phyloP scores from a whole-genome alignment of 345 rosid genomes.

The Salix purpurea region DNA sequence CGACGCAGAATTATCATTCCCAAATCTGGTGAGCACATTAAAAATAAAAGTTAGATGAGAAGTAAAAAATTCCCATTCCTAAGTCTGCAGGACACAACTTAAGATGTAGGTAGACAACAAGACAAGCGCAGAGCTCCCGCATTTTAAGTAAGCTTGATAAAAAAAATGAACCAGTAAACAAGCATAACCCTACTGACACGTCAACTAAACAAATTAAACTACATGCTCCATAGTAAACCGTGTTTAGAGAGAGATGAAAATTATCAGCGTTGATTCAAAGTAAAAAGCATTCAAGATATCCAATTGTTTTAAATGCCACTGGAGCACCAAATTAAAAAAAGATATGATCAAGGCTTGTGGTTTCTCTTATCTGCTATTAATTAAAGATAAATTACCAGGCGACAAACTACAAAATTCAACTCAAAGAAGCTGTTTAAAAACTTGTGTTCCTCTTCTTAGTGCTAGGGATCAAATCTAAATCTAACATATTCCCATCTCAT shows the following conservation, averaged over 20 bases:
- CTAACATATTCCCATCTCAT: background rate
- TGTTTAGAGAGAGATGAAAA: too few species aligned
- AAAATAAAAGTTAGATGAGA: background rate
- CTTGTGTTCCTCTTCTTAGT: background rate
- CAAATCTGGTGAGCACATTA: slow-evolving; percentile 50
- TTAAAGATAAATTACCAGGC: background rate
- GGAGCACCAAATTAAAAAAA: too few species aligned
- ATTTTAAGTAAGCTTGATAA: too few species aligned
- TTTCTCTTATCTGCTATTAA: background rate
- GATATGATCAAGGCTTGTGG: background rate
- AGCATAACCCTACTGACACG: background rate
- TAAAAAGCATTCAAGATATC: too few species aligned
- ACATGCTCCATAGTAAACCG: background rate
- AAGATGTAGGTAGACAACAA: background rate
- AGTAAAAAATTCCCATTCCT: slow-evolving; percentile 31
- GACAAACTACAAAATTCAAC: background rate
- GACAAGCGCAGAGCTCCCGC: background rate
- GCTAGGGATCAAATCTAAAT: background rate
- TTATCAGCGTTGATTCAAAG: background rate
- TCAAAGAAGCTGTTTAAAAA: background rate
- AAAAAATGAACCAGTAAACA: background rate
- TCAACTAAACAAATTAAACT: background rate
- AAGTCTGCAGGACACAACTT: slow-evolving; percentile 41
- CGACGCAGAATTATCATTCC: slow-evolving; percentile 38
- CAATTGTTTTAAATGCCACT: background rate